Base-by-base conservation (phyloP, 768 basidiomycete genomes). In the Tulasnella sp. region DNA sequence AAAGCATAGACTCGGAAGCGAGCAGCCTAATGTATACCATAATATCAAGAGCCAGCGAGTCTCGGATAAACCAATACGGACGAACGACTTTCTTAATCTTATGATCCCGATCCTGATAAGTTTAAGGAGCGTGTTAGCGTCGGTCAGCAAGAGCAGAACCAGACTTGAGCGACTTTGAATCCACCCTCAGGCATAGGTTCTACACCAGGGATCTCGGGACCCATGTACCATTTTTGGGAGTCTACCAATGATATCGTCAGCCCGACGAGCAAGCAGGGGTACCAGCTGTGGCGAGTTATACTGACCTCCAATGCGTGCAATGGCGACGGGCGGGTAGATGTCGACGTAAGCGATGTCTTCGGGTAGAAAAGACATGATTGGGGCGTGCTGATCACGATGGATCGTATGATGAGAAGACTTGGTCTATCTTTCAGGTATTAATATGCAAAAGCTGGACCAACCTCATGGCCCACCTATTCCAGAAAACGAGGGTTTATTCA, bases 271-370 rank as follows among this genome's bases (percentile, higher is more conserved):
- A 4, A 29, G 8, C 19, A n/a, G n/a, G n/a, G n/a, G n/a, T n/a
- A n/a, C n/a, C 8, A 54, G 21, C 34, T 12, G 22, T 5, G 5
- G 49, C 22, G 19, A 4, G 25, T 29, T 24, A 22, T 4, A 51
- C 49, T 17, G n/a, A 51, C 42, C 68, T 3, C 72, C 72, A 19
- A 71, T 64, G 22, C 71, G 70, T 15, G 70, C 70, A 22, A 73
- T 64, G 31, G 68, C 72, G 41, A 73, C 66, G 41, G 68, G 71
- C 48, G 72, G 72, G 59, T 66, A 73, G 50, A 70, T 73, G 29
- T 68, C 65, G 48, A 70, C 49, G 59, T 27, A 38, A 25, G 56
- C 42, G 43, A 66, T 63, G 11, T 63, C 30, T 27, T 7, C 22
- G 12, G 50, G 46, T 25, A n/a, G 56, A 29, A 53, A 60, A 31